Percentiles rank a stretch among this genome's conserved stretches.
Conservation (phyloP, 129 eudicot genomes). For the Chrysanthemum lavandulifolium region DNA sequence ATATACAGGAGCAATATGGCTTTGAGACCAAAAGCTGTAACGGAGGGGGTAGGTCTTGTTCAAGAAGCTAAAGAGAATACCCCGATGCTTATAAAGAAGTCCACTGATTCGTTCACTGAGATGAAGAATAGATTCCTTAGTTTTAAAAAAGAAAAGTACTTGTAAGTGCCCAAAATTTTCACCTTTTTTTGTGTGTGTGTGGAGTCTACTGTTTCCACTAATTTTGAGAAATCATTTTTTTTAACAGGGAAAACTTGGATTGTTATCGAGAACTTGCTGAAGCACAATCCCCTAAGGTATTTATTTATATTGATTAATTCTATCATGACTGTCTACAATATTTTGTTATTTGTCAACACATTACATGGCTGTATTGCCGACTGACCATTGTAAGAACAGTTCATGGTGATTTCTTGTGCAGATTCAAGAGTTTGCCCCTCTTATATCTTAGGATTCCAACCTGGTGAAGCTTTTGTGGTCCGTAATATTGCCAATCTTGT, state of each 20-base stretch:
- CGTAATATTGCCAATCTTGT: slow-evolving; percentile 88
- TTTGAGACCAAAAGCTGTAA: slow-evolving; percentile 54
- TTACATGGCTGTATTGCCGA: slow-evolving; percentile 4
- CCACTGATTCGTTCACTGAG: slow-evolving; percentile 51
- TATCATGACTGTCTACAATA: not conserved
- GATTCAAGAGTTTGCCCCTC: slow-evolving; percentile 98
- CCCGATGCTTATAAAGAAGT: slow-evolving; percentile 29
- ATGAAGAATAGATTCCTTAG: slow-evolving; percentile 67
- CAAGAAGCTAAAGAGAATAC: slow-evolving; percentile 38
- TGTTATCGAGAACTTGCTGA: slow-evolving; percentile 66
- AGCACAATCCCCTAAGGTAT: slow-evolving; percentile 85
- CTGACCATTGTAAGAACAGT: slow-evolving; percentile 62
- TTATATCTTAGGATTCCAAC: slow-evolving; percentile 77
- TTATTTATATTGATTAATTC: not conserved
- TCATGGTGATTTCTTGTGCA: slow-evolving; percentile 93
- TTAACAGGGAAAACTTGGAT: slow-evolving; percentile 67
- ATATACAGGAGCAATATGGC: slow-evolving; percentile 48
- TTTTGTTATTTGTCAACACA: not conserved
- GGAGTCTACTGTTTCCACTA: not conserved
- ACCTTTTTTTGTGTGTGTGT: not conserved
- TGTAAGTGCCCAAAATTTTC: slow-evolving; percentile 48
- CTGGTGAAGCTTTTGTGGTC: slow-evolving; percentile 92
- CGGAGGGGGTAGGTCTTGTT: slow-evolving; percentile 41
- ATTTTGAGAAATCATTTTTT: slow-evolving; percentile 9
- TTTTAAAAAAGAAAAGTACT: slow-evolving; percentile 74